Base-by-base conservation (phyloP, 805 yeast species). In the Cyberlindnera petersonii region DNA sequence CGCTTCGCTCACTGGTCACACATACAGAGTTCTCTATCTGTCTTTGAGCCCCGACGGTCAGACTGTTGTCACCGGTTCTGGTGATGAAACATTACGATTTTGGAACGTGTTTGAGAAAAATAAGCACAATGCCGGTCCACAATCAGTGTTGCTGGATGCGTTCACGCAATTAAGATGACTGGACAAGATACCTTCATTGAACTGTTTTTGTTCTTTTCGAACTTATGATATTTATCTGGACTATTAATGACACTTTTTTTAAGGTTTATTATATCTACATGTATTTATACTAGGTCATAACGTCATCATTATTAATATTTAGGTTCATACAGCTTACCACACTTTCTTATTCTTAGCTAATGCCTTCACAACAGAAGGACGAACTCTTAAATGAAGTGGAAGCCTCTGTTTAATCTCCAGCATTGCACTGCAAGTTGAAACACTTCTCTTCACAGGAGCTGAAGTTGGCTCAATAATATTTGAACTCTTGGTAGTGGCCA, bases 31-130 rank as follows among this genome's bases (percentile, higher is more conserved):
- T 10, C 67, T 93, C 35, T 93, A 93, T 59, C 68, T 93, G 50
- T 77, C 96, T 5, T 70, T 91, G 65, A 84, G 95, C 15, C 96
- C 97, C 0, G 98, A 93, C 63, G 98, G 98, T 1, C 88, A 86
- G 46, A 88, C 97, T 0, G 83, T 93, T 11, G 98, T 91, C 3
- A 89, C 98, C 0, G 98, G 98, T 2, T 97, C 98, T 1, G 98
- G 98, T 5, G 98, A 93, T 63, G 98, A 93, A 61, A 93, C 98
- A 0, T 66, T 93, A 40, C 63, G 98, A 47, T 86, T 93, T 58
- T 93, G 98, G 98, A 88, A 87, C 51, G 84, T 89, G 1, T 93
- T 89, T 65, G 95, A 86, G 43, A 86, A 82, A 58, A 77, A 72
- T 43, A 79, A 75, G 50, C 65, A 66, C 35, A 81, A 76, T 40